Percentiles rank a stretch among this genome's conserved stretches.
phyloP scores from a whole-genome alignment of 2,329 filamentous ascomycete species.

The Alternaria brassicae region DNA sequence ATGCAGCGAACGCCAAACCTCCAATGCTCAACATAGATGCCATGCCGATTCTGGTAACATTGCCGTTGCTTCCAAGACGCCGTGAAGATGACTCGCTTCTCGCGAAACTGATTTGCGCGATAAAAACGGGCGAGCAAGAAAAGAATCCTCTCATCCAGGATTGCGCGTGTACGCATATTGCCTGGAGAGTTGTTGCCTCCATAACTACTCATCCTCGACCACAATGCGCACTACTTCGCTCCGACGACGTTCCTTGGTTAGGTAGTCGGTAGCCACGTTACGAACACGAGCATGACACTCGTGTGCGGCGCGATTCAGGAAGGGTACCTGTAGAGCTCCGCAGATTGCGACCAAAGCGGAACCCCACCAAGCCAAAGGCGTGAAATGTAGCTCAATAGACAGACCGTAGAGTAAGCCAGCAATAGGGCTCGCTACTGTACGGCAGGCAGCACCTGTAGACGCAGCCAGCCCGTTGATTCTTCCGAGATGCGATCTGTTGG shows the following conservation, averaged over 20 bases:
- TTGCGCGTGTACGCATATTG: background rate
- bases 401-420: conserved; percentile 71
- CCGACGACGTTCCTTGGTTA: conserved; percentile 24
- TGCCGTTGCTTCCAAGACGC: conserved; percentile 6
- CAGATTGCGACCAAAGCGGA: conserved; percentile 63
- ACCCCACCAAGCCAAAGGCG: conserved; percentile 69
- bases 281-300: conserved; percentile 39
- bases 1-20: conserved; percentile 2
- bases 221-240: conserved; percentile 36
- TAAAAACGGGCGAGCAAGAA: background rate
- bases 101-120: background rate
- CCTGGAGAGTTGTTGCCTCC: background rate
- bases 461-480: conserved; percentile 77
- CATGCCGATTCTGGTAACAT: conserved; percentile 5
- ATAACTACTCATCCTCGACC: conserved; percentile 30
- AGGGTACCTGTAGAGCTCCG: conserved; percentile 64
- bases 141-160: background rate
- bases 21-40: conserved; percentile 5
- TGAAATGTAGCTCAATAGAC: conserved; percentile 64
- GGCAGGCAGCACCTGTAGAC: conserved; percentile 72
- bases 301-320: conserved; percentile 59
- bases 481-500: conserved; percentile 67
- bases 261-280: conserved; percentile 29
- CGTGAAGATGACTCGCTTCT: conserved; percentile 3
- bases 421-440: conserved; percentile 73